Conservation (phyloP, 2,329 filamentous ascomycete species). For the Aspergillus bombycis region DNA sequence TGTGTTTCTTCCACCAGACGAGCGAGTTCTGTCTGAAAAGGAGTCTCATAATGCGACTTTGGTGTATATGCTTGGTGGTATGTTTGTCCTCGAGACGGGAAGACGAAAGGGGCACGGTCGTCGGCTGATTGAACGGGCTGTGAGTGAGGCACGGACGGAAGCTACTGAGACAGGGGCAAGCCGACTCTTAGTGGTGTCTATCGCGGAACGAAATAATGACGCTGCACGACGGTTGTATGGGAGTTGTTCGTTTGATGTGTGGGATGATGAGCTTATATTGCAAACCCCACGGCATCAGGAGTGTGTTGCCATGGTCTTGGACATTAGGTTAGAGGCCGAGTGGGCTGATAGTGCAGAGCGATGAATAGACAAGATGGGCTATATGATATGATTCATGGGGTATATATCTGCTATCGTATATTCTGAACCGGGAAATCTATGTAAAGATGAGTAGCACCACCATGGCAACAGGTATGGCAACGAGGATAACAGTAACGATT, state of each 20-base stretch:
- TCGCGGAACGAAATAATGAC: slow-evolving; percentile 3
- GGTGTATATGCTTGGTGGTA: slow-evolving; percentile 7
- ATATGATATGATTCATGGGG: background rate
- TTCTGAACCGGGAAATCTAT: background rate
- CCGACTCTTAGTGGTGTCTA: background rate
- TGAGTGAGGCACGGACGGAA: background rate
- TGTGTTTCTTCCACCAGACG: background rate
- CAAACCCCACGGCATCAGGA: background rate
- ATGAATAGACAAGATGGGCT: background rate
- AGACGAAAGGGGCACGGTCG: background rate
- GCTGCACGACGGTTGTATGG: slow-evolving; percentile 7
- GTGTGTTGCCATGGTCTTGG: slow-evolving; percentile 3
- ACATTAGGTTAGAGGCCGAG: background rate
- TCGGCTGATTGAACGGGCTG: slow-evolving; percentile 5
- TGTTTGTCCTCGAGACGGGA: background rate
- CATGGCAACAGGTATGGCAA: slow-evolving; percentile 10
- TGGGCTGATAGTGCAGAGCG: background rate
- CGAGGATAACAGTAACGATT: slow-evolving; percentile 40
- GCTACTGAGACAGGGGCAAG: background rate
- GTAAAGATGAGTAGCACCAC: slow-evolving; percentile 1
- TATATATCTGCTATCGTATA: background rate
- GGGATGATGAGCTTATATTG: background rate
- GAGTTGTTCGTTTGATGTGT: slow-evolving; percentile 6
- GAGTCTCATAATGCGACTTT: background rate
- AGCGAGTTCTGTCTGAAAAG: background rate